These are phyloP conservation scores for Phytopythium litorale DNA, from an alignment of 352 stramenopile genomes.

Conservation along the genomic window DNA sequence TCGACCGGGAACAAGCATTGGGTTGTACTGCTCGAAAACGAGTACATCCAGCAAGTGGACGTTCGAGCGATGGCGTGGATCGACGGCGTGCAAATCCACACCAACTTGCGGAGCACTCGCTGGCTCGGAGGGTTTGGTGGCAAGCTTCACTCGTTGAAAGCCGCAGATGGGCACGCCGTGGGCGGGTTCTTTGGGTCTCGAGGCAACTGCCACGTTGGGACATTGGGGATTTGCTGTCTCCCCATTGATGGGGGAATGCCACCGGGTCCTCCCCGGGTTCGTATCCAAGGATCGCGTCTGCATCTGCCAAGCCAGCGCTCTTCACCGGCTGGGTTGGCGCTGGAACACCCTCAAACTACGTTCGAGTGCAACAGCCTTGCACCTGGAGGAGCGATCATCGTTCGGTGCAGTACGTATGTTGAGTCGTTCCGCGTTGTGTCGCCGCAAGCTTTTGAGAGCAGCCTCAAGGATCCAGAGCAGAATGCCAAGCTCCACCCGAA, in stretches of 20 bases:
- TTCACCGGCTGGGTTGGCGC: slow-evolving; percentile 19
- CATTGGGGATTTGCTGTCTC: slow-evolving; percentile 34
- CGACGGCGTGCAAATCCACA: slow-evolving; percentile 63
- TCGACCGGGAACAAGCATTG: slow-evolving; percentile 31
- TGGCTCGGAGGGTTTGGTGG: slow-evolving; percentile 64
- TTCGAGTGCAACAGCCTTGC: slow-evolving; percentile 14
- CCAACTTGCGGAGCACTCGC: slow-evolving; percentile 46
- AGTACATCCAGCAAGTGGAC: slow-evolving; percentile 54
- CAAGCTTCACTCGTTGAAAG: slow-evolving; percentile 33
- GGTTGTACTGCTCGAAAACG: slow-evolving; percentile 34
- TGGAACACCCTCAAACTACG: slow-evolving; percentile 21
- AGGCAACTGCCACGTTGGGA: slow-evolving; percentile 46
- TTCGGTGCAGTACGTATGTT: slow-evolving; percentile 36
- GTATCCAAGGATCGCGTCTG: background rate
- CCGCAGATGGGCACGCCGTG: slow-evolving; percentile 35
- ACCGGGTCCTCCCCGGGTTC: background rate
- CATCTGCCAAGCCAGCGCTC: slow-evolving; percentile 8
- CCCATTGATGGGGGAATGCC: slow-evolving; percentile 5
- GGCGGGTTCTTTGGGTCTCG: slow-evolving; percentile 49
- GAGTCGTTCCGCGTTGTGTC: slow-evolving; percentile 28
- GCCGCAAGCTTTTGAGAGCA: slow-evolving; percentile 15
- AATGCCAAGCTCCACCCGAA: slow-evolving; percentile 16
- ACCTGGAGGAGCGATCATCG: slow-evolving; percentile 21
- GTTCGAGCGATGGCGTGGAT: slow-evolving; percentile 58
- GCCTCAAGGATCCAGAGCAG: slow-evolving; percentile 12